Conservation (phyloP, 768 basidiomycete species). For the Mycena vitilis region DNA sequence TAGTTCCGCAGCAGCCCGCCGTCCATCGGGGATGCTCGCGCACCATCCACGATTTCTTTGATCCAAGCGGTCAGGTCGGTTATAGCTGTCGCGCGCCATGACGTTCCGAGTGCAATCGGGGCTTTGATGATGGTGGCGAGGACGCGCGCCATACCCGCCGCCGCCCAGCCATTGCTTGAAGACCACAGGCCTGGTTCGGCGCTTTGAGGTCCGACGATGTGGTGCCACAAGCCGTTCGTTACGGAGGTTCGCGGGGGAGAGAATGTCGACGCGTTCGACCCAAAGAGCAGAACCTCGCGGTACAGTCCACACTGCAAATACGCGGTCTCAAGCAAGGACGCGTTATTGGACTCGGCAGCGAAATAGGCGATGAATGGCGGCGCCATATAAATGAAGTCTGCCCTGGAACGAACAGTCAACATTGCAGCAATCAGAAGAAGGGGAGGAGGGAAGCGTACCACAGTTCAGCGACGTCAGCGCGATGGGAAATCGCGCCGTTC, state of each 20-base stretch:
- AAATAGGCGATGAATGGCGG: constrained; percentile 64
- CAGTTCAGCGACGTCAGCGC: constrained; percentile 58
- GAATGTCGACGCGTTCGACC: constrained; percentile 42
- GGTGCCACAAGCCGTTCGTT: constrained; percentile 50
- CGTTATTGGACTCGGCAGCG: constrained; percentile 52
- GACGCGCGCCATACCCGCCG: constrained; percentile 38
- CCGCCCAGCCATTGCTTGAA: constrained; percentile 40
- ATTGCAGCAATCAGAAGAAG: not conserved
- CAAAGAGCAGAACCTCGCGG: constrained; percentile 46
- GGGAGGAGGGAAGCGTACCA: constrained; percentile 47
- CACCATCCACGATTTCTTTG: constrained; percentile 59
- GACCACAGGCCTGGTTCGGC: constrained; percentile 37
- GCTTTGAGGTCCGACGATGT: constrained; percentile 41
- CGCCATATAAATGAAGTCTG: constrained; percentile 64
- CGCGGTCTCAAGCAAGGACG: constrained; percentile 47
- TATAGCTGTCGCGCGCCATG: constrained; percentile 44
- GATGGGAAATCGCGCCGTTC: constrained; percentile 66
- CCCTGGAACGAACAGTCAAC: constrained; percentile 44
- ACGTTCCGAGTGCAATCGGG: constrained; percentile 41
- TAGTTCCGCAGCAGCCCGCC: constrained; percentile 57
- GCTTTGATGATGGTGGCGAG: constrained; percentile 59
- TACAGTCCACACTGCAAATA: constrained; percentile 55
- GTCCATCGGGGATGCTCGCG: constrained; percentile 46
- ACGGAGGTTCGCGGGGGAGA: constrained; percentile 18
- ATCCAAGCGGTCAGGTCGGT: constrained; percentile 50